Conservation (phyloP, 2,329 filamentous ascomycete species). For the Diplodia mutila region DNA sequence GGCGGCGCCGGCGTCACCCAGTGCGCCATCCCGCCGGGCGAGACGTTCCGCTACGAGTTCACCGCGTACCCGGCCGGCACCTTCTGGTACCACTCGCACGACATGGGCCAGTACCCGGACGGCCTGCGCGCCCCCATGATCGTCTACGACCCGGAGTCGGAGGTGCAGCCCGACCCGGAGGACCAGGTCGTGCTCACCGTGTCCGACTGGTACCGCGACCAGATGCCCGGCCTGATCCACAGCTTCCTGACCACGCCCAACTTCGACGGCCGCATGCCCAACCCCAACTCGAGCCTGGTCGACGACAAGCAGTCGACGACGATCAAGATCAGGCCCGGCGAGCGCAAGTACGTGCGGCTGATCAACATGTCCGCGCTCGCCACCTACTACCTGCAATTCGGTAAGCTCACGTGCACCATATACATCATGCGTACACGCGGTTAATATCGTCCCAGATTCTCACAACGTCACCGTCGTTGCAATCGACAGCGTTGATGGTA, state of each 20-base stretch:
- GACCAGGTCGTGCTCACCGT: slow-evolving; percentile 67
- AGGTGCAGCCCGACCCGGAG: slow-evolving; percentile 50
- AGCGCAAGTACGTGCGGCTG: slow-evolving; percentile 71
- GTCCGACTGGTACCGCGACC: slow-evolving; percentile 70
- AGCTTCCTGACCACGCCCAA: slow-evolving; percentile 50
- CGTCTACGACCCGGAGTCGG: slow-evolving; percentile 59
- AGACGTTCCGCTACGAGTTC: slow-evolving; percentile 71
- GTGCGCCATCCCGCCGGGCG: slow-evolving; percentile 66
- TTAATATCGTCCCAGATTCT: slow-evolving; percentile 15
- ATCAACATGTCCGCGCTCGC: slow-evolving; percentile 72
- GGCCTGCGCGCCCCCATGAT: slow-evolving; percentile 68
- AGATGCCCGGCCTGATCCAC: slow-evolving; percentile 54
- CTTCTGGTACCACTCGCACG: slow-evolving; percentile 80
- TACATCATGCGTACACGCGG: too few relatives aligned
- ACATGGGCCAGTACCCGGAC: slow-evolving; percentile 70
- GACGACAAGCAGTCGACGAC: slow-evolving; percentile 69
- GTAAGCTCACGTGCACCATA: background rate
- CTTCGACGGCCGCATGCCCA: slow-evolving; percentile 60
- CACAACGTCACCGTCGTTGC: slow-evolving; percentile 27
- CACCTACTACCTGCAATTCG: slow-evolving; percentile 49
- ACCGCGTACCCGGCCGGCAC: slow-evolving; percentile 62
- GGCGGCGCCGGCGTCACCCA: slow-evolving; percentile 68
- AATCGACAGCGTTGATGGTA: slow-evolving; percentile 23
- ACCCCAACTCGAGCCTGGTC: slow-evolving; percentile 69
- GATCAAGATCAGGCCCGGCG: slow-evolving; percentile 64